Conservation (phyloP, 176 grass and related monocot species). For the Eragrostis nindensis region DNA sequence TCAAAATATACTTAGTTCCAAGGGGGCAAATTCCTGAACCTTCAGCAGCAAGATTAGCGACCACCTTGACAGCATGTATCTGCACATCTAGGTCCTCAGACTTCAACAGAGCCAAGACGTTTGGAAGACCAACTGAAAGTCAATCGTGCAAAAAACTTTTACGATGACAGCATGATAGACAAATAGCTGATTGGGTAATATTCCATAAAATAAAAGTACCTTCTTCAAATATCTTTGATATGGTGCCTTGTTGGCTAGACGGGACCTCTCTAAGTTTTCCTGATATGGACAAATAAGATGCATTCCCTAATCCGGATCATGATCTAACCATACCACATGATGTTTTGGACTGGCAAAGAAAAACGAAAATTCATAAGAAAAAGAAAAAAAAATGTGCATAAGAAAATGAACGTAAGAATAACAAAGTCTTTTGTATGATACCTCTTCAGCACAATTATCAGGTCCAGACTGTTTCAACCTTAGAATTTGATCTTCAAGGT, state of each 20-base stretch:
- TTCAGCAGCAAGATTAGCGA: slow-evolving; percentile 95
- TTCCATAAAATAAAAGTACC: slow-evolving; percentile 52
- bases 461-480: slow-evolving; percentile 56
- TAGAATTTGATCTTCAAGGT: slow-evolving; percentile 79
- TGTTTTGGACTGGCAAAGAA: slow-evolving; percentile 58
- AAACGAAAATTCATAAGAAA: slow-evolving; percentile 24
- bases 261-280: slow-evolving; percentile 67
- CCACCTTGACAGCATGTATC: slow-evolving; percentile 75
- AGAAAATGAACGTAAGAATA: slow-evolving; percentile 33
- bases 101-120: slow-evolving; percentile 81
- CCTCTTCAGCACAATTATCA: slow-evolving; percentile 68
- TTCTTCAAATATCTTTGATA: slow-evolving; percentile 97
- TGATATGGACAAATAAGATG: slow-evolving; percentile 49
- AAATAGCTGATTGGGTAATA: neutral
- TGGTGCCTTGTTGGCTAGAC: slow-evolving; percentile 64
- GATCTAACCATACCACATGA: slow-evolving; percentile 61
- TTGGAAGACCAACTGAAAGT: slow-evolving; percentile 72
- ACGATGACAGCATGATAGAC: slow-evolving; percentile 22
- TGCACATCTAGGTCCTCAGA: slow-evolving; percentile 90
- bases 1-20: slow-evolving; percentile 30
- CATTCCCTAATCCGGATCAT: slow-evolving; percentile 51
- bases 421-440: slow-evolving; percentile 46
- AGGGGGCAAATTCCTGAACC: slow-evolving; percentile 48
- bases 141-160: slow-evolving; percentile 39
- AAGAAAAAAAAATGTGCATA: slow-evolving; percentile 17